Base-by-base conservation (phyloP, 192 early-diverging fungal genomes). In the Mortierella claussenii region DNA sequence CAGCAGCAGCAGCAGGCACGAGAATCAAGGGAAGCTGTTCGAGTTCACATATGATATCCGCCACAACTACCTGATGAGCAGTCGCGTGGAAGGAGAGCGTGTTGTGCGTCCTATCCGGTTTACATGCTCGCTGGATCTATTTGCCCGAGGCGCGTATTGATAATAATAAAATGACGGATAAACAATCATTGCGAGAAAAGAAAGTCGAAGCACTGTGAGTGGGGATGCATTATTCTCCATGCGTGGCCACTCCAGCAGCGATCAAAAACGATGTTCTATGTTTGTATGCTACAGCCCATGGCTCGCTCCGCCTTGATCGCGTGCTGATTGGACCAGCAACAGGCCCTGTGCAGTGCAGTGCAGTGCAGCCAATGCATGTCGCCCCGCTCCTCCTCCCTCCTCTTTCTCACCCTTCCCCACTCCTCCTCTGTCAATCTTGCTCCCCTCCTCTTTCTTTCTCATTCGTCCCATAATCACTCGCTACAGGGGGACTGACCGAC, bases 41-140 rank as follows among this genome's bases (percentile, higher is more conserved):
- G 68, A 69, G 37, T 55, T 69, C 43, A 32, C 42, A 26, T 69
- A 69, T 27, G 58, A 53, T 15, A 43, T 69, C 1, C 68, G 68
- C 13, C 68, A 69, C 32, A 60, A 69, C 68, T 69, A 61, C 32
- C 27, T 69, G 5, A 47, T 54, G 4, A 60, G 47, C 1, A 44
- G 28, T 30, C 57, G 50, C 7, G n/a, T 69, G 7, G 68, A 60
- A 18, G 68, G 68, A 33, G 68, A 69, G 51, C 36, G 68, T 3
- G 68, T 69, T n/a, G 34, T 69, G 4, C 56, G 68, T 1, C 68
- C 68, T 3, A 52, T 60, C 42, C 44, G 40, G 15, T 69, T 69
- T 17, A 23, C 68, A 24, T 69, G 68, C 27, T 60, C 58, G 21
- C 28, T 69, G 0, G 57, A 60, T 20, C 61, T 69, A 47, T 69